A percentile compares a stretch with the other conserved stretches of the same genome.
Evolutionary conservation across 192 early-diverging fungal genomes (phyloP).

Genomic region (Coemansia sp.): DNA sequence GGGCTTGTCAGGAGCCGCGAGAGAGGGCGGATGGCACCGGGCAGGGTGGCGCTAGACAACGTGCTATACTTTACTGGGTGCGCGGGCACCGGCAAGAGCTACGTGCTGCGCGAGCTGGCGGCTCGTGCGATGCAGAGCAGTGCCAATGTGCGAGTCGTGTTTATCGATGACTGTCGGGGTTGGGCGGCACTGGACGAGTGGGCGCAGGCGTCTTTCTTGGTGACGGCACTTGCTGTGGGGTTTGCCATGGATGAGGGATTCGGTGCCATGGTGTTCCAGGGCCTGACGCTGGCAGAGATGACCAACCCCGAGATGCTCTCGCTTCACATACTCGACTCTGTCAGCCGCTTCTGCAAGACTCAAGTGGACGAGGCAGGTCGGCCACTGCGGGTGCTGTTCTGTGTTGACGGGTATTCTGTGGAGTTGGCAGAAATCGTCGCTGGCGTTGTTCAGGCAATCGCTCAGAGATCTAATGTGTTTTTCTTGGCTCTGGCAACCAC

Average conservation of each 20-base stretch:
- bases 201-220: not conserved
- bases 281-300: not conserved
- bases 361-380: not conserved
- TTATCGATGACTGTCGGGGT: not conserved
- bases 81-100: constrained; percentile 10
- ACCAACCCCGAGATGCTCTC: not conserved
- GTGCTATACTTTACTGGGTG: constrained; percentile 1
- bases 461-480: not conserved
- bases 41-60: not conserved
- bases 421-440: not conserved
- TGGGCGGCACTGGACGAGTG: not conserved
- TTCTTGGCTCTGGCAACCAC: not conserved
- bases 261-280: not conserved
- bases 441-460: not conserved
- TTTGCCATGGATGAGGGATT: not conserved
- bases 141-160: constrained; percentile 5
- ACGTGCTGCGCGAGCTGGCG: constrained; percentile 10
- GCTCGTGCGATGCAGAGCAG: not conserved
- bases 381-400: not conserved
- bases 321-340: not conserved
- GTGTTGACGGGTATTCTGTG: not conserved
- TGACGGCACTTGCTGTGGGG: not conserved
- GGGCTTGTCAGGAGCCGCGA: not conserved
- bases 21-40: too few species aligned
- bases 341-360: not conserved